Evolutionary conservation across 148 eudicot genomes (phyloP), one percentile per base, ranked within the genome.

Genomic region (Dianthus caryophyllus): DNA sequence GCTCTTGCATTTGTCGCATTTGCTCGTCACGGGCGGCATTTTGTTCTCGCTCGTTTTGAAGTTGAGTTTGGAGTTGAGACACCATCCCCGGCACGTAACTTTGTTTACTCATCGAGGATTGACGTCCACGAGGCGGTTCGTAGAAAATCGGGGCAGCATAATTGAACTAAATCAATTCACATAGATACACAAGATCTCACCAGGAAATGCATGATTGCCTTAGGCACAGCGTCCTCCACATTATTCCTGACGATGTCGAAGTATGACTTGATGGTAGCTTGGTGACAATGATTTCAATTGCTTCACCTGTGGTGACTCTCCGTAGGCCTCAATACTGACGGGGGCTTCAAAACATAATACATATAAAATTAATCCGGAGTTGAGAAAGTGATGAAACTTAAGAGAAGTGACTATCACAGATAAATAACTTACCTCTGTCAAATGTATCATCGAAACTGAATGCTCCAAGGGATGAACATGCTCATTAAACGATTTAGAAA

Each of bases 131-230:
- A n/a, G n/a, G n/a, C n/a, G n/a, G n/a, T n/a, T n/a, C n/a, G n/a
- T n/a, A n/a, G n/a, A n/a, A n/a, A n/a, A n/a, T n/a, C n/a, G n/a
- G n/a, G n/a, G n/a, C n/a, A n/a, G n/a, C n/a, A n/a, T n/a, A n/a
- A n/a, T n/a, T n/a, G n/a, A n/a, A n/a, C n/a, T n/a, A n/a, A n/a
- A n/a, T n/a, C n/a, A n/a, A n/a, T n/a, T n/a, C n/a, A 20, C 17
- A 39, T 39, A 38, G 9, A 7, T 18, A 2, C 10, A 39, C 14
- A 12, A 16, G 17, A 13, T 46, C 75, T 87, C 82, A 95, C 99
- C 93, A 95, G 83, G 74, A 95, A 95, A 79, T 95, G 99, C 99
- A 95, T 95, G 69, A 95, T 90, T 56, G 99, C 97, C 80, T 95
- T 95, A 21, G 99, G 99, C 22, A 95, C 85, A 62, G 81, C 76